These are phyloP conservation scores for Bacterosira constricta DNA, from an alignment of 108 stramenopile species.

Conservation along the genomic window DNA sequence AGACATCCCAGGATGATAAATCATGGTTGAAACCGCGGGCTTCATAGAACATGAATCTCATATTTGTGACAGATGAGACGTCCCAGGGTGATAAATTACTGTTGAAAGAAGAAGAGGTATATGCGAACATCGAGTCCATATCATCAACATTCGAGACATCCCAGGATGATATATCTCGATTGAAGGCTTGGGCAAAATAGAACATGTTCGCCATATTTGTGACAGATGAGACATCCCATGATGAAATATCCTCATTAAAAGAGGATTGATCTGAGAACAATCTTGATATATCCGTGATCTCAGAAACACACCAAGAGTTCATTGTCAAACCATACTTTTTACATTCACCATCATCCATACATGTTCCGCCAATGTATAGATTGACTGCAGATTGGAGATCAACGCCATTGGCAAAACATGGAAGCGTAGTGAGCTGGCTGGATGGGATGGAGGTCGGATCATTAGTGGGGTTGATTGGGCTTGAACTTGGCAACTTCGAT, in stretches of 20 bases:
- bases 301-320: not conserved
- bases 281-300: not conserved
- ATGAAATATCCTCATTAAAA: conserved; percentile 1
- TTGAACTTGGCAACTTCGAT: too few species aligned
- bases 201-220: not conserved
- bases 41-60: conserved; percentile 5
- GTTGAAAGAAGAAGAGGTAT: conserved; percentile 11
- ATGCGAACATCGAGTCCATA: not conserved
- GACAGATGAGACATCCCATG: not conserved
- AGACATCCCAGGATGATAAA: not conserved
- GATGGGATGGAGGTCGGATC: too few species aligned
- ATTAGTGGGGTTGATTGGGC: too few species aligned
- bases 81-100: conserved; percentile 21
- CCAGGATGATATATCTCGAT: not conserved
- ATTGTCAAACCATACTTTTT: too few species aligned
- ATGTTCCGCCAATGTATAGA: too few species aligned
- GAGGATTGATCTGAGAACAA: not conserved
- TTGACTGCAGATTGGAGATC: too few species aligned
- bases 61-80: conserved; percentile 30
- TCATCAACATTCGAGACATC: not conserved
- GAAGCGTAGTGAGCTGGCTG: too few species aligned
- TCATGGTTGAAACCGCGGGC: conserved; percentile 12
- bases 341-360: too few species aligned
- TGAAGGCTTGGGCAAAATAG: not conserved
- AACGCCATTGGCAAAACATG: too few species aligned